These are phyloP conservation scores for Clonostachys solani DNA, from an alignment of 2,329 filamentous ascomycete species.

Conservation along the genomic window DNA sequence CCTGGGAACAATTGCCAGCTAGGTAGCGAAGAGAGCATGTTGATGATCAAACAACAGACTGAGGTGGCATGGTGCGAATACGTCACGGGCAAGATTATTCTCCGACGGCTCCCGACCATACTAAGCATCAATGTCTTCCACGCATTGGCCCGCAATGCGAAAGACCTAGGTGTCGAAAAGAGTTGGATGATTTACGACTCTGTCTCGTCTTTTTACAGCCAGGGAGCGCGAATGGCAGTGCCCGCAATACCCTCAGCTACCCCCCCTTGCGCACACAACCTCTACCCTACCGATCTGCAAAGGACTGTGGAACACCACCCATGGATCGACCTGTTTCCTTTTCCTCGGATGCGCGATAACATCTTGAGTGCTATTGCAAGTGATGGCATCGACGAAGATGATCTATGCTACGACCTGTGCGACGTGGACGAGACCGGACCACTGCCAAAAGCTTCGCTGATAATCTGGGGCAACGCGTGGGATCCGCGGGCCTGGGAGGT, in stretches of 20 bases:
- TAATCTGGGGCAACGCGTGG: constrained; percentile 45
- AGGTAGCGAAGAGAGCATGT: no score
- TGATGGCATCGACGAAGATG: constrained; percentile 10
- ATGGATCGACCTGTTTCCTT: constrained; percentile 28
- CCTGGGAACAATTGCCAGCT: no score
- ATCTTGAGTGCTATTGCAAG: constrained; percentile 10
- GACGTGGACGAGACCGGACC: neutral
- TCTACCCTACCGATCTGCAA: neutral
- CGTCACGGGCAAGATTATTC: no score
- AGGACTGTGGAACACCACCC: constrained; percentile 18
- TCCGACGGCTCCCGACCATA: no score
- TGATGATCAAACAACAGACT: no score
- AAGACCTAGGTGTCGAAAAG: no score
- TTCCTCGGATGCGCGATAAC: constrained; percentile 24
- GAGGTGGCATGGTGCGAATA: no score
- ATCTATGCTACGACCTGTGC: neutral
- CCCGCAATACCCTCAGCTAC: neutral
- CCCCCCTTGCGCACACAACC: neutral
- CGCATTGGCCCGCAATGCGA: no score
- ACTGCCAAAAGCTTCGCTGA: constrained; percentile 13
- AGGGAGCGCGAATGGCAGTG: no score
- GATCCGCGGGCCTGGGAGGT: constrained; percentile 39
- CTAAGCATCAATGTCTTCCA: no score
- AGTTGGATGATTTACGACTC: no score
- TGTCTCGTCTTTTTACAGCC: no score